Evolutionary conservation across 2,329 filamentous ascomycete species (phyloP).

Genomic region (Microdochium bolleyi): DNA sequence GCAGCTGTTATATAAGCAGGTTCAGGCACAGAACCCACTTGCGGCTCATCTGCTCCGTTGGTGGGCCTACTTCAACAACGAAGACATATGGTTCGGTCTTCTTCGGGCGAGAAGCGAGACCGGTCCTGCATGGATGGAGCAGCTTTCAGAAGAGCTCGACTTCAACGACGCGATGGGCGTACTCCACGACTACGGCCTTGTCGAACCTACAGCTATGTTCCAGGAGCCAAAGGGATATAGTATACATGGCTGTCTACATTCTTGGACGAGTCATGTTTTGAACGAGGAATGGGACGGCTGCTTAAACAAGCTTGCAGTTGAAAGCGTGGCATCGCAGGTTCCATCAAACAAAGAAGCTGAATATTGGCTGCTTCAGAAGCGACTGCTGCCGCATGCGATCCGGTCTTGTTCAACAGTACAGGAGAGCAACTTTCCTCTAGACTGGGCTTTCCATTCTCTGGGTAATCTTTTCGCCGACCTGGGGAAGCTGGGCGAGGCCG

Average conservation of each 20-base stretch:
- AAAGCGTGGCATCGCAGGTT: too few relatives aligned
- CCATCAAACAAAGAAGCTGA: too few relatives aligned
- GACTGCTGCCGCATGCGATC: too few relatives aligned
- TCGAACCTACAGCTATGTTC: not conserved
- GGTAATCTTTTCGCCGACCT: too few relatives aligned
- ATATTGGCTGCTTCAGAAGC: too few relatives aligned
- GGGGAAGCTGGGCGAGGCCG: constrained; percentile 1
- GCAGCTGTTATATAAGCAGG: constrained; percentile 27
- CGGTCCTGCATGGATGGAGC: not conserved
- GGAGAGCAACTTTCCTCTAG: too few relatives aligned
- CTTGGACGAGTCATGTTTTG: too few relatives aligned
- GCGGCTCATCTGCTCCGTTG: constrained; percentile 5
- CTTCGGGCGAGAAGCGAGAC: not conserved
- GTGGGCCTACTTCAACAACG: constrained; percentile 8
- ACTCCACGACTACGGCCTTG: not conserved
- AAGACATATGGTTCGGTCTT: constrained; percentile 8
- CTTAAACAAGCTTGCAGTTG: too few relatives aligned
- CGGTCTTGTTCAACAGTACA: too few relatives aligned
- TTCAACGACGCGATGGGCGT: not conserved
- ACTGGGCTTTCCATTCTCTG: too few relatives aligned
- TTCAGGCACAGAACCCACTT: constrained; percentile 19
- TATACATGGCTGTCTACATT: too few relatives aligned
- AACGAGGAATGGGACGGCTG: too few relatives aligned
- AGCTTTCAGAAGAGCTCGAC: not conserved
- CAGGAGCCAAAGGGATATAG: not conserved